phyloP scores from a whole-genome alignment of 2,329 filamentous ascomycete genomes.

The Fusarium anguioides region DNA sequence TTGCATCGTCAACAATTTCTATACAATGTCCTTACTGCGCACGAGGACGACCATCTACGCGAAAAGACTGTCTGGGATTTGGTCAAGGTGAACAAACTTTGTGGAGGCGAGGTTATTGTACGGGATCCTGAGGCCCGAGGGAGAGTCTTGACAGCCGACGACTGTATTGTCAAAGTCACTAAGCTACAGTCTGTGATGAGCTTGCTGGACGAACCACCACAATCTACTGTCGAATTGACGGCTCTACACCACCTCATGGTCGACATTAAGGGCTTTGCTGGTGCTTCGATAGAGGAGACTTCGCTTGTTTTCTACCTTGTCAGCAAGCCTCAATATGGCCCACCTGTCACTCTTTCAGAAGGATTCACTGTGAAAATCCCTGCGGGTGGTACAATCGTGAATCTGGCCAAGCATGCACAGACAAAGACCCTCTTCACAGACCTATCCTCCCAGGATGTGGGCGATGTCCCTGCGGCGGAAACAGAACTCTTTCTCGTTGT shows the following conservation, averaged over 20 bases:
- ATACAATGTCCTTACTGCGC: slow-evolving; percentile 89
- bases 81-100: slow-evolving; percentile 92
- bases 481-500: slow-evolving; percentile 85
- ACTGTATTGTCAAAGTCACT: slow-evolving; percentile 91
- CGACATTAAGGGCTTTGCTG: slow-evolving; percentile 84
- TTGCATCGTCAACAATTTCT: slow-evolving; percentile 88
- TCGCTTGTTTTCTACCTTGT: slow-evolving; percentile 83
- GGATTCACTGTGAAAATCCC: slow-evolving; percentile 83
- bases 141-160: slow-evolving; percentile 87
- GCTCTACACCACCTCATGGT: slow-evolving; percentile 84
- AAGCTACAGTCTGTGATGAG: slow-evolving; percentile 96
- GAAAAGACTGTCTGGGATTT: slow-evolving; percentile 96
- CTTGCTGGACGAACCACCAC: slow-evolving; percentile 84
- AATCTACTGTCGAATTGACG: slow-evolving; percentile 72
- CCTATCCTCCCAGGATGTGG: slow-evolving; percentile 79
- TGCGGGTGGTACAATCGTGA: slow-evolving; percentile 75
- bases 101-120: slow-evolving; percentile 94
- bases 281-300: slow-evolving; percentile 78
- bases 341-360: slow-evolving; percentile 79
- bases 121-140: slow-evolving; percentile 86
- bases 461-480: slow-evolving; percentile 70
- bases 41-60: slow-evolving; percentile 82
- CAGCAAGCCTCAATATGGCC: slow-evolving; percentile 72
- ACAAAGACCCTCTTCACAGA: slow-evolving; percentile 91
- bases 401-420: slow-evolving; percentile 71